Conservation (phyloP, 305 asterid genomes). For the Plantago coronopus region DNA sequence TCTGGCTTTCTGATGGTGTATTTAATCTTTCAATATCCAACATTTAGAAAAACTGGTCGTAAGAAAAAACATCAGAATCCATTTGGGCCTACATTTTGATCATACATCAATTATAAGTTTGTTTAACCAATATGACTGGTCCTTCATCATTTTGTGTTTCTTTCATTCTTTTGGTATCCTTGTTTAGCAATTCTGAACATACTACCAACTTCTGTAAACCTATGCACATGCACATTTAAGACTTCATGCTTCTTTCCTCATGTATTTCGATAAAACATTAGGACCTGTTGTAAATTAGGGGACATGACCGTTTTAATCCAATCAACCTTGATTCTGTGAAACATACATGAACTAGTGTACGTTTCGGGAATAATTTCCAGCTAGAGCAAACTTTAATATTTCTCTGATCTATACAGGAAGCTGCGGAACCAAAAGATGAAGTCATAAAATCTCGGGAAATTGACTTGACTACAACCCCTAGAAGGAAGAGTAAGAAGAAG, state of each 20-base stretch:
- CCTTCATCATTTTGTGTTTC: neutral
- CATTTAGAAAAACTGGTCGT: neutral
- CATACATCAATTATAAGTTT: neutral
- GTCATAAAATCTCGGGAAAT: slow-evolving; percentile 53
- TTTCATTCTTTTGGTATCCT: neutral
- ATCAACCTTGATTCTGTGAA: neutral
- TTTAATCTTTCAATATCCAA: neutral
- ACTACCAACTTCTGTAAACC: neutral
- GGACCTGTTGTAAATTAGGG: neutral
- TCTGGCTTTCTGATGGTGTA: neutral
- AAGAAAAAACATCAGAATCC: too few relatives aligned
- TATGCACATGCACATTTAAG: neutral
- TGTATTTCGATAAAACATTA: neutral
- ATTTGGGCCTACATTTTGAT: too few relatives aligned
- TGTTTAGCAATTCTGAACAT: neutral
- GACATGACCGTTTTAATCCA: neutral
- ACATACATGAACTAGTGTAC: neutral
- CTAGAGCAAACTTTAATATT: neutral
- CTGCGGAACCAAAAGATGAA: slow-evolving; percentile 43
- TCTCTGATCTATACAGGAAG: slow-evolving; percentile 39
- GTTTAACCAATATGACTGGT: neutral
- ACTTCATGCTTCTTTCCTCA: neutral
- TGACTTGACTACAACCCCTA: slow-evolving; percentile 46
- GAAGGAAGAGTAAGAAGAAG: slow-evolving; percentile 74
- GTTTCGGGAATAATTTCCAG: neutral